Evolutionary conservation across 2,329 filamentous ascomycete species (phyloP).

Genomic region (Hypocreales sp.): DNA sequence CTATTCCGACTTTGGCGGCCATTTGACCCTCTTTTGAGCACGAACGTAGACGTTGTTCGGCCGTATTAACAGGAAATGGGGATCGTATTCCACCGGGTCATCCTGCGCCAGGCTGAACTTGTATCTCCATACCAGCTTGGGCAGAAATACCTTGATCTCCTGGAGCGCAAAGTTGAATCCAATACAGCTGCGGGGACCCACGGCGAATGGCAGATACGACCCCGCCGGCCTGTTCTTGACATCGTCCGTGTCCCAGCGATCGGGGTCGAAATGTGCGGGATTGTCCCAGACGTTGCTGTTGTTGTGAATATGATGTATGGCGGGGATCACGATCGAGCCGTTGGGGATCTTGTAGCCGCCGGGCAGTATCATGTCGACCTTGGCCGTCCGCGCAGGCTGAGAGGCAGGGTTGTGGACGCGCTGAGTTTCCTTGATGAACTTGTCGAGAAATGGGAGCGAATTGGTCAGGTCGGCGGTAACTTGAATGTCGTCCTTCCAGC

Average conservation of each 20-base stretch:
- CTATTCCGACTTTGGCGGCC: slow-evolving; percentile 19
- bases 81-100: slow-evolving; percentile 39
- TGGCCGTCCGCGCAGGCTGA: slow-evolving; percentile 42
- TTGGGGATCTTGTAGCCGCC: slow-evolving; percentile 41
- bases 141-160: slow-evolving; percentile 43
- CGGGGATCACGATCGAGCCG: slow-evolving; percentile 35
- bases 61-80: slow-evolving; percentile 42
- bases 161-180: slow-evolving; percentile 49
- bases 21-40: slow-evolving; percentile 30
- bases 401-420: slow-evolving; percentile 44
- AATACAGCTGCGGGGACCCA: slow-evolving; percentile 41
- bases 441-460: slow-evolving; percentile 35
- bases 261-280: slow-evolving; percentile 39
- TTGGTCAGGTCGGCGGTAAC: slow-evolving; percentile 22
- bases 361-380: slow-evolving; percentile 38
- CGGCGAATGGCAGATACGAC: slow-evolving; percentile 42
- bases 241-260: slow-evolving; percentile 38
- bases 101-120: slow-evolving; percentile 35
- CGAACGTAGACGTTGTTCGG: too few relatives aligned
- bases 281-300: slow-evolving; percentile 42
- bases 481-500: slow-evolving; percentile 23
- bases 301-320: slow-evolving; percentile 33
- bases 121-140: slow-evolving; percentile 43
- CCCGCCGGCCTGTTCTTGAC: slow-evolving; percentile 30
- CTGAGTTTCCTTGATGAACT: slow-evolving; percentile 45